phyloP scores from a whole-genome alignment of 495 filamentous ascomycete genomes.

The Aspergillus baeticus region DNA sequence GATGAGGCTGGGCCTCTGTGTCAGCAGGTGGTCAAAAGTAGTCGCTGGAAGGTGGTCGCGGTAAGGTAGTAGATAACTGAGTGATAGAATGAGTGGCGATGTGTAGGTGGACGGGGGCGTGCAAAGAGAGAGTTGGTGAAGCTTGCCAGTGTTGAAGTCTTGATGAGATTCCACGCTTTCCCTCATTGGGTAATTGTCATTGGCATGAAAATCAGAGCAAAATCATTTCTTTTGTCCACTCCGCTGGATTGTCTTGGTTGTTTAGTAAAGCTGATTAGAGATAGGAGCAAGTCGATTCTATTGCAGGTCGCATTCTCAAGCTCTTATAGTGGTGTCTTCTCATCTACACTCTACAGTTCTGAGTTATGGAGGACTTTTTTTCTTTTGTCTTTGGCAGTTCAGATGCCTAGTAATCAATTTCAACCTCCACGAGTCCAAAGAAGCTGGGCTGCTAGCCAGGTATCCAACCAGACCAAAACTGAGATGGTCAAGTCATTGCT shows the following conservation, averaged over 20 bases:
- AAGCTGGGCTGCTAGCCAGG: background rate
- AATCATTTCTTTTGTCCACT: too few species aligned
- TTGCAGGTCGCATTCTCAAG: too few species aligned
- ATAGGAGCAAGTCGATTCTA: background rate
- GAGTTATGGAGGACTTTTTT: too few species aligned
- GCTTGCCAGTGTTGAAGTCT: slow-evolving; percentile 1
- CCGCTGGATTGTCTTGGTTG: too few species aligned
- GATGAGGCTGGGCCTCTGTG: slow-evolving; percentile 13
- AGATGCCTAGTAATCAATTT: slow-evolving; percentile 1
- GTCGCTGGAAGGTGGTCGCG: background rate
- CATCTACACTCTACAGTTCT: background rate
- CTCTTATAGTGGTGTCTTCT: background rate
- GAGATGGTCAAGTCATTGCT: background rate
- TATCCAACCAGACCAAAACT: slow-evolving; percentile 1
- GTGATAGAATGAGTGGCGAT: background rate
- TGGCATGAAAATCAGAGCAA: too few species aligned
- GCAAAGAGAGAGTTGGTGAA: background rate
- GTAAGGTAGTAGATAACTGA: background rate
- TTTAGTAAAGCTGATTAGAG: too few species aligned
- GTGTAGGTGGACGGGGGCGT: background rate
- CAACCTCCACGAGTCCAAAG: slow-evolving; percentile 5
- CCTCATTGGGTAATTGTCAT: slow-evolving; percentile 31
- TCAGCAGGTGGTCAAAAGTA: background rate
- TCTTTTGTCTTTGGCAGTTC: background rate
- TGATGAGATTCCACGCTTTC: slow-evolving; percentile 25